Evolutionary conservation across 768 basidiomycete genomes (phyloP).

Genomic region (Lactarius pseudohatsudake): DNA sequence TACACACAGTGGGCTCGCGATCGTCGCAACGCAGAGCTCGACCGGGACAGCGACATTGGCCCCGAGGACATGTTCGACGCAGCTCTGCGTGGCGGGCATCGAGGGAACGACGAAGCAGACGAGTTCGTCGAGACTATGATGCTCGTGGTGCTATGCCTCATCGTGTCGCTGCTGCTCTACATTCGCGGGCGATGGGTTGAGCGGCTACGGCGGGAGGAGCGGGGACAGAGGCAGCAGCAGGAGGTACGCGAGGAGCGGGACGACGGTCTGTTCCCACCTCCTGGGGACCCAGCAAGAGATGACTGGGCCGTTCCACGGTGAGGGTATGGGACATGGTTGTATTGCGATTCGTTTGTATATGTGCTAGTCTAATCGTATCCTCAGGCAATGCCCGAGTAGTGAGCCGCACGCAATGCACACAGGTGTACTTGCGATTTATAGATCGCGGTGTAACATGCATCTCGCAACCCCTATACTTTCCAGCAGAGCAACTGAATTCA

Average conservation of each 20-base stretch:
- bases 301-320: conserved; percentile 33
- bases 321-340: conserved; percentile 7
- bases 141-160: conserved; percentile 67
- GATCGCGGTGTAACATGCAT: neutral
- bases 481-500: neutral
- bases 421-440: no score
- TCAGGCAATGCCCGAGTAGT: neutral
- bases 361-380: conserved; percentile 1
- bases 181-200: conserved; percentile 77
- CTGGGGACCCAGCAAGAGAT: conserved; percentile 33
- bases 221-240: conserved; percentile 42
- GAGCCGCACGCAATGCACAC: neutral
- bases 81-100: conserved; percentile 54
- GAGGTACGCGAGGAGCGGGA: conserved; percentile 37
- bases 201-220: conserved; percentile 63
- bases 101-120: conserved; percentile 63
- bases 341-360: conserved; percentile 11
- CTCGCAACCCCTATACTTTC: neutral
- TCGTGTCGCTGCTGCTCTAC: conserved; percentile 74
- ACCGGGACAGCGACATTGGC: conserved; percentile 70
- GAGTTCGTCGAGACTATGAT: conserved; percentile 82
- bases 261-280: conserved; percentile 33
- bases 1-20: conserved; percentile 71
- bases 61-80: conserved; percentile 84
- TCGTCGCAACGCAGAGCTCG: conserved; percentile 66